Conservation (phyloP, 257 asterid species). For the Penstemon davidsonii region DNA sequence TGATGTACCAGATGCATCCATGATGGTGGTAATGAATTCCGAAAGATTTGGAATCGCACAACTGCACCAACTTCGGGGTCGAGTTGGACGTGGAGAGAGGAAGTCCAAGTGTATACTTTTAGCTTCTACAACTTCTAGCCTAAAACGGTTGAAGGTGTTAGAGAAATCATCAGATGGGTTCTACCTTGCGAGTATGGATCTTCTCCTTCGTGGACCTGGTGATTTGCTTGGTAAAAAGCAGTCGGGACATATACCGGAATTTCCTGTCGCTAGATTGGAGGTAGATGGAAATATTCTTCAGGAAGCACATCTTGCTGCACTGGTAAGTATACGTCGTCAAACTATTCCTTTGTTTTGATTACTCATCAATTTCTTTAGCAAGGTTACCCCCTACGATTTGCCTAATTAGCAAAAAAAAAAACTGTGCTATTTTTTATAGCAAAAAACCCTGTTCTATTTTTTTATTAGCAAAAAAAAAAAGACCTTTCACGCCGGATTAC, state of each 20-base stretch:
- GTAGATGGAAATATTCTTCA: slow-evolving; percentile 84
- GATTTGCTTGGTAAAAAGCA: slow-evolving; percentile 94
- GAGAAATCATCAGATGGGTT: slow-evolving; percentile 82
- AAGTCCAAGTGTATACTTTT: slow-evolving; percentile 71
- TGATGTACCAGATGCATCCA: slow-evolving; percentile 92
- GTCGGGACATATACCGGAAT: slow-evolving; percentile 93
- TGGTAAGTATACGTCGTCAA: slow-evolving; percentile 47
- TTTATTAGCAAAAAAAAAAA: too few species aligned
- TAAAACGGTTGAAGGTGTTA: slow-evolving; percentile 73
- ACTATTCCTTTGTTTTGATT: background rate
- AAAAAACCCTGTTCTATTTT: too few species aligned
- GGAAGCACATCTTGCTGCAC: slow-evolving; percentile 87
- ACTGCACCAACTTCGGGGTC: slow-evolving; percentile 88
- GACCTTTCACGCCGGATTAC: too few species aligned
- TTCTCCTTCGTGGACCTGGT: slow-evolving; percentile 87
- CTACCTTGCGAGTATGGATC: slow-evolving; percentile 91
- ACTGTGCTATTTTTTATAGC: too few species aligned
- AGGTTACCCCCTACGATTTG: too few species aligned
- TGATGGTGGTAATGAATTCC: slow-evolving; percentile 98
- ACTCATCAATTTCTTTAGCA: background rate
- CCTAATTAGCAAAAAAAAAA: too few species aligned
- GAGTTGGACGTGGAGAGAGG: slow-evolving; percentile 93
- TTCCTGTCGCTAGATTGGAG: slow-evolving; percentile 90
- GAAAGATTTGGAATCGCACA: slow-evolving; percentile 96
- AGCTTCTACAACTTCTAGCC: slow-evolving; percentile 58